These are phyloP conservation scores for Bipolaris cookei DNA, from an alignment of 2,329 filamentous ascomycete species.

Conservation along the genomic window DNA sequence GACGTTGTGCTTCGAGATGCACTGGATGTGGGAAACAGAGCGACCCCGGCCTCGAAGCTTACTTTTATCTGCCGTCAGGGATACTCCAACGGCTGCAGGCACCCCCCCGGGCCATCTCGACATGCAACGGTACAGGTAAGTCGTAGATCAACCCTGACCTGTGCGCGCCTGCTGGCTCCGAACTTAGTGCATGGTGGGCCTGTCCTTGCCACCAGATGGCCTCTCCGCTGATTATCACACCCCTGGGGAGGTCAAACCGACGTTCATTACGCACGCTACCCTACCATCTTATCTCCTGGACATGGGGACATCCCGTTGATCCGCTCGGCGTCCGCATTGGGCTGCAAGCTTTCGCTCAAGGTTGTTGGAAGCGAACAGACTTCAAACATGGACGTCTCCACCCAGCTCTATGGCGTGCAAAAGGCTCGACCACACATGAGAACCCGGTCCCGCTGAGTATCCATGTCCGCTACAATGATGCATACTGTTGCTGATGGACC, in stretches of 20 bases:
- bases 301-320: constrained; percentile 30
- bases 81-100: constrained; percentile 33
- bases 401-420: constrained; percentile 22
- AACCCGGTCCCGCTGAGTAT: constrained; percentile 28
- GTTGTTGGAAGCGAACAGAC: constrained; percentile 23
- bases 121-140: constrained; percentile 35
- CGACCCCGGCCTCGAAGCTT: constrained; percentile 21
- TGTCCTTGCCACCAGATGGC: constrained; percentile 1
- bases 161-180: constrained; percentile 31
- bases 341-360: constrained; percentile 26
- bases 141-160: constrained; percentile 41
- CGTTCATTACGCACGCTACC: constrained; percentile 33
- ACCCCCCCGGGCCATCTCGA: constrained; percentile 35
- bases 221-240: constrained; percentile 19
- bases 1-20: constrained; percentile 25
- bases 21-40: constrained; percentile 13
- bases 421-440: constrained; percentile 31
- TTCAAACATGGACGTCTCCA: constrained; percentile 34
- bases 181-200: constrained; percentile 20
- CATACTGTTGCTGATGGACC: constrained; percentile 24
- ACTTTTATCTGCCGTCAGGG: constrained; percentile 30
- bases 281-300: constrained; percentile 24
- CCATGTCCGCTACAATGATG: constrained; percentile 26
- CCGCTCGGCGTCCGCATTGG: constrained; percentile 21
- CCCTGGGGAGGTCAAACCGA: constrained; percentile 16